Base-by-base conservation (phyloP, 164 flowering plant species). In the Euptelea pleiosperma region DNA sequence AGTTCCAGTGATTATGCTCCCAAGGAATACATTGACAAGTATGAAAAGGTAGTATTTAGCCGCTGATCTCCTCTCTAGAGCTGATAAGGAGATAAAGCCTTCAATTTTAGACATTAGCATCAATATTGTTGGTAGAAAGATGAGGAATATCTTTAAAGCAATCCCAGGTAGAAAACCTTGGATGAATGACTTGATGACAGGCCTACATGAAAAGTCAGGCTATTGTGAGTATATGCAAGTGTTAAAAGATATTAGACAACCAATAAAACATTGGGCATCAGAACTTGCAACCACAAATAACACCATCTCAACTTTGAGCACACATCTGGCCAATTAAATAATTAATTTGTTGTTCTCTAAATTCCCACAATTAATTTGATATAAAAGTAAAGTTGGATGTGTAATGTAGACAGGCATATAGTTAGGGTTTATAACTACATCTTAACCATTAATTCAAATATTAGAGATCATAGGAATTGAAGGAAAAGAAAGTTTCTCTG, bases 71-170 rank as follows among this genome's bases (percentile, higher is more conserved):
- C 96, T 77, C 68, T 91, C 97, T 37, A 91, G 67, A 65, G 79
- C 42, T 55, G 97, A 91, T 61, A 66, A 46, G 29, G 89, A 73
- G 49, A 55, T 73, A 53, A 80, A 78, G 55, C 97, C 97, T 75
- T 91, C 97, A 63, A 91, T 78, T 66, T 88, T 91, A 6, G 96
- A 78, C 97, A 91, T 86, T 28, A 82, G 60, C 97, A 91, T 88
- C 72, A 91, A 63, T 63, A 91, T 84, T 22, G 85, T 39, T 1
- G 97, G 96, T 14, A 91, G 76, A 68, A 91, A 54, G n/a, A 88
- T 82, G 61, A 91, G 91, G 72, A 91, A 91, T 48, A 88, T 68
- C 82, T 88, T 88, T 75, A 91, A 68, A 8, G 71, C 91, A 39
- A 91, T 74, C 41, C 97, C 97, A 29, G 96, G 93, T 10, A 91